Conservation (phyloP, 2,329 filamentous ascomycete species). For the Colletotrichum neosansevieriae region DNA sequence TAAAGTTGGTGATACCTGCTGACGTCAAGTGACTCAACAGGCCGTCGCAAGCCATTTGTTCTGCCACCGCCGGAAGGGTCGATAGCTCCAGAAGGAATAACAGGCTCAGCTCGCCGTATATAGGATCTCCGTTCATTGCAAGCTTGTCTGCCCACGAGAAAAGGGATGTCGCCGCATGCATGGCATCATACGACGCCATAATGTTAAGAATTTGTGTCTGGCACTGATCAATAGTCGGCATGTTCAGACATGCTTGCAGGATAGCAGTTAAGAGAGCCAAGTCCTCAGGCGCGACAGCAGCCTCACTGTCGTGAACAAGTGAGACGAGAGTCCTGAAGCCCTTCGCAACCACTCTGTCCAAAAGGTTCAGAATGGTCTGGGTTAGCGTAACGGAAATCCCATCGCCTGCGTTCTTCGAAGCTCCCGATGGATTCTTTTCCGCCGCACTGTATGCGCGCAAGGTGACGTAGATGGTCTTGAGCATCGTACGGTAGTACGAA, state of each 20-base stretch:
- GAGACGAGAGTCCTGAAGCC: constrained; percentile 86
- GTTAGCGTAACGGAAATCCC: constrained; percentile 59
- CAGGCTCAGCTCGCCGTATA: constrained; percentile 93
- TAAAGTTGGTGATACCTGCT: constrained; percentile 82
- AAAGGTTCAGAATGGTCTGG: constrained; percentile 80
- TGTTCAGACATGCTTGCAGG: constrained; percentile 83
- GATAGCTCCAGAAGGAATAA: constrained; percentile 91
- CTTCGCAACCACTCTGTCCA: constrained; percentile 81
- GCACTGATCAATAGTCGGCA: constrained; percentile 80
- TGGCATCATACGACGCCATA: constrained; percentile 76
- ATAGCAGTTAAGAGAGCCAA: constrained; percentile 89
- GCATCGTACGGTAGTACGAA: constrained; percentile 83
- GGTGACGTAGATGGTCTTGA: constrained; percentile 87
- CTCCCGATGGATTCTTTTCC: constrained; percentile 45
- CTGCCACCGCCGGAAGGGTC: constrained; percentile 82
- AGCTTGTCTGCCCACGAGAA: constrained; percentile 95
- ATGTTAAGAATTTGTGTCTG: constrained; percentile 78
- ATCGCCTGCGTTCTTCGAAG: constrained; percentile 44
- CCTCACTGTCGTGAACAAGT: constrained; percentile 81
- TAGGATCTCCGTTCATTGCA: constrained; percentile 80
- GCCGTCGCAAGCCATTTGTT: constrained; percentile 90
- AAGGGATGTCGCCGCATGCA: constrained; percentile 85
- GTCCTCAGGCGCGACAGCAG: constrained; percentile 78
- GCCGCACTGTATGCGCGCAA: constrained; percentile 72
- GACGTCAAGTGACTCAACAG: constrained; percentile 83